phyloP scores from a whole-genome alignment of 306 rosid species.

The Rosa chinensis region DNA sequence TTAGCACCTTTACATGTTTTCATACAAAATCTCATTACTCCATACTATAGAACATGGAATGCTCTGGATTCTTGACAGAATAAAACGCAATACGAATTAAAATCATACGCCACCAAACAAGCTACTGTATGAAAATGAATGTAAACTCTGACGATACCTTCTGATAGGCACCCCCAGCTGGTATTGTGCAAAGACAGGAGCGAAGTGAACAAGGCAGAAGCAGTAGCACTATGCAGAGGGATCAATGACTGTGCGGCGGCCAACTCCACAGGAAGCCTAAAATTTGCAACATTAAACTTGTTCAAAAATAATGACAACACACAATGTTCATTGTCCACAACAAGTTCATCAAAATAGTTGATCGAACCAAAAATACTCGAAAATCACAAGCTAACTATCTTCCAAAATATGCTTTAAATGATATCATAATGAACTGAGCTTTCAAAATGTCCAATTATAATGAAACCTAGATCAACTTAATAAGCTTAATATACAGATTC shows the following conservation, averaged over 20 bases:
- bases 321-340: neutral
- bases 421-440: neutral
- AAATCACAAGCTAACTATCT: neutral
- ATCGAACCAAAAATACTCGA: neutral
- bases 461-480: neutral
- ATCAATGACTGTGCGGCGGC: slow-evolving; percentile 62
- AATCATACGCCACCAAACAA: neutral
- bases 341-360: too few relatives aligned
- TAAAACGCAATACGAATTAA: neutral
- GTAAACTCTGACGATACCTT: slow-evolving; percentile 47
- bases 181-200: slow-evolving; percentile 60
- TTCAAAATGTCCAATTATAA: neutral
- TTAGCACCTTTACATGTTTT: neutral
- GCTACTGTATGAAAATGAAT: neutral
- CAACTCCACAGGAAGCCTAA: slow-evolving; percentile 74
- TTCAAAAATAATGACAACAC: neutral
- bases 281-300: neutral
- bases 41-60: neutral
- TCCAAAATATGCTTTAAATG: neutral
- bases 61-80: neutral
- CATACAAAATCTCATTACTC: neutral
- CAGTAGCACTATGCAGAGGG: slow-evolving; percentile 79
- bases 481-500: neutral
- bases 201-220: slow-evolving; percentile 80
- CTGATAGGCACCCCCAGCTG: slow-evolving; percentile 84